Evolutionary conservation across 106 monocot genomes (phyloP).

Genomic region (Gastrodia elata): DNA sequence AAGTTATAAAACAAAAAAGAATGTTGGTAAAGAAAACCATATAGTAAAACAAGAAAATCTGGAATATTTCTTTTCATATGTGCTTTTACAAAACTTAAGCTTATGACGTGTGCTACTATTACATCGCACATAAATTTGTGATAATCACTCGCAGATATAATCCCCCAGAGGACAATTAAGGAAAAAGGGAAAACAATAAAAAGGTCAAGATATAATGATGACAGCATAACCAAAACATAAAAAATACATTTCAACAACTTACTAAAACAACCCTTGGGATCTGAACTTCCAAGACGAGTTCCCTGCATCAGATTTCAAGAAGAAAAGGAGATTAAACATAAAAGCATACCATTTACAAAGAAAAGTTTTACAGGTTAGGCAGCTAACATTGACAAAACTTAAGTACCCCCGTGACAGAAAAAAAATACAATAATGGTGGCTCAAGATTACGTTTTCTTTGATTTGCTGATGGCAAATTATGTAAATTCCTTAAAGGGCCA

Average conservation of each 20-base stretch:
- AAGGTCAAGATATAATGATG: not conserved
- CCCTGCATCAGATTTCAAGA: constrained; percentile 41
- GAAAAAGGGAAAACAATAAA: not conserved
- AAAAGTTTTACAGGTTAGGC: not conserved
- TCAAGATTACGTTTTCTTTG: no score
- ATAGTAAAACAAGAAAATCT: not conserved
- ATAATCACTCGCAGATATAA: not conserved
- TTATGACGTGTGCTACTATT: not conserved
- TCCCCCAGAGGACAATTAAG: not conserved
- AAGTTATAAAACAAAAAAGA: not conserved
- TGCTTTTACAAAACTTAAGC: not conserved
- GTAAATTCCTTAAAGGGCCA: no score
- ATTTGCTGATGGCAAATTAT: no score
- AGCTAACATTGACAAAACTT: no score
- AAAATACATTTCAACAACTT: constrained; percentile 26
- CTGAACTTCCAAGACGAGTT: constrained; percentile 93
- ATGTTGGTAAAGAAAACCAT: not conserved
- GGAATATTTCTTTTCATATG: not conserved
- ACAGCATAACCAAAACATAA: not conserved
- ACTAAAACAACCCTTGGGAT: constrained; percentile 99
- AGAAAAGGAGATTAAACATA: not conserved
- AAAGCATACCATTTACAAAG: not conserved
- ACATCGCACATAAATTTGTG: not conserved
- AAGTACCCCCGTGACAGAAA: no score
- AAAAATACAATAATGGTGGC: no score